A percentile compares a stretch with the other conserved stretches of the same genome.
Evolutionary conservation across 768 basidiomycete species (phyloP).

Genomic region (Phanerochaete sordida): DNA sequence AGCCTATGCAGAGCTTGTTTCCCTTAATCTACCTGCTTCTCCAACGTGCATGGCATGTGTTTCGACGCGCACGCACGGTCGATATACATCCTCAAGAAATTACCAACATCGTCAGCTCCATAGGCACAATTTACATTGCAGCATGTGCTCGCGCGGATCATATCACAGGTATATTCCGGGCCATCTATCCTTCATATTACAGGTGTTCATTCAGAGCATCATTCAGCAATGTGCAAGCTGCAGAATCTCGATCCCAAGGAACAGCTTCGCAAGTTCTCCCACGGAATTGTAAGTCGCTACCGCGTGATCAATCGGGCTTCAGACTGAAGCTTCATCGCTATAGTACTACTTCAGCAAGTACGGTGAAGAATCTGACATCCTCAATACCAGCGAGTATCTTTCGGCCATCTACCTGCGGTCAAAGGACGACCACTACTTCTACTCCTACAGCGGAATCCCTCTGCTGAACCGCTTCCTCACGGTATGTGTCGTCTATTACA

Average conservation of each 20-base stretch:
- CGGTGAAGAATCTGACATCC: background rate
- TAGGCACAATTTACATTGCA: background rate
- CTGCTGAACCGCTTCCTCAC: no score
- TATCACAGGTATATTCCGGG: background rate
- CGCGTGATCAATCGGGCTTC: no score
- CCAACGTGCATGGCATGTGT: background rate
- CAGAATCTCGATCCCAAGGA: background rate
- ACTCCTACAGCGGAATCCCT: no score
- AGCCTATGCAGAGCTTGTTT: background rate
- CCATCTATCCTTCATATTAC: background rate
- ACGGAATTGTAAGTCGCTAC: background rate
- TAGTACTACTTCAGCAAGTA: background rate
- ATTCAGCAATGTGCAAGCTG: background rate
- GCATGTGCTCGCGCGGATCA: background rate
- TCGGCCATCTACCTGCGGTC: background rate
- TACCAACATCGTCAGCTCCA: background rate
- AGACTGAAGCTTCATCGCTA: no score
- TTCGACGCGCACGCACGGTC: background rate
- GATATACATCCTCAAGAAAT: background rate
- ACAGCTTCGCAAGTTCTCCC: background rate
- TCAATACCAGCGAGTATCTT: background rate
- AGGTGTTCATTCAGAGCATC: background rate
- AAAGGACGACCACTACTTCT: no score
- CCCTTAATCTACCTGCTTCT: conserved; percentile 9
- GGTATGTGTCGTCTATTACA: background rate